Evolutionary conservation across 2,329 filamentous ascomycete genomes (phyloP).

Genomic region (Trichoderma asperellum): DNA sequence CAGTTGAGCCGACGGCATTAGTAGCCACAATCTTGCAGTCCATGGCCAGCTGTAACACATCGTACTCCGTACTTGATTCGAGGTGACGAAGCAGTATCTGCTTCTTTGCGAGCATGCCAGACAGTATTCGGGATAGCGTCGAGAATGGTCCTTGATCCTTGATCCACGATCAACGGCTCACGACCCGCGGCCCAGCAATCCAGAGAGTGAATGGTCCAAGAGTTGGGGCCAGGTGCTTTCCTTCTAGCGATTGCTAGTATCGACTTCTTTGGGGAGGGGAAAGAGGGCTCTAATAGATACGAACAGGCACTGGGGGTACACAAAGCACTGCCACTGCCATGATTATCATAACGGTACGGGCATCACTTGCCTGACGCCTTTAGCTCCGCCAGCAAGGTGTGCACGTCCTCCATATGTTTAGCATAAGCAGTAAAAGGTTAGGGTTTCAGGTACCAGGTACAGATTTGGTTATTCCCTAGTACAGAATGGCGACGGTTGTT

Average conservation of each 20-base stretch:
- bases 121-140: constrained; percentile 20
- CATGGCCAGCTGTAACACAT: background rate
- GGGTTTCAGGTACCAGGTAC: constrained; percentile 25
- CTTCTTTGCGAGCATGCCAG: constrained; percentile 2
- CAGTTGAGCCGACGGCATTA: constrained; percentile 23
- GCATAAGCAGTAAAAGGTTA: constrained; percentile 16
- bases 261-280: background rate
- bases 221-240: background rate
- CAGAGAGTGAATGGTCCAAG: background rate
- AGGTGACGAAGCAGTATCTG: background rate
- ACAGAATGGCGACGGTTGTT: constrained; percentile 7
- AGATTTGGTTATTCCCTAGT: constrained; percentile 11
- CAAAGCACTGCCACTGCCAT: background rate
- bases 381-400: constrained; percentile 24
- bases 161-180: constrained; percentile 10
- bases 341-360: background rate
- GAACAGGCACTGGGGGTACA: background rate
- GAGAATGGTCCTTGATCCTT: constrained; percentile 13
- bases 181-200: background rate
- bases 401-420: constrained; percentile 25
- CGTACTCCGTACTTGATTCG: background rate
- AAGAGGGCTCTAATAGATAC: background rate
- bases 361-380: constrained; percentile 6
- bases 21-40: constrained; percentile 18
- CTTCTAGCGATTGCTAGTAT: background rate